phyloP scores from a whole-genome alignment of 306 rosid genomes.

The Begonia masoniana region DNA sequence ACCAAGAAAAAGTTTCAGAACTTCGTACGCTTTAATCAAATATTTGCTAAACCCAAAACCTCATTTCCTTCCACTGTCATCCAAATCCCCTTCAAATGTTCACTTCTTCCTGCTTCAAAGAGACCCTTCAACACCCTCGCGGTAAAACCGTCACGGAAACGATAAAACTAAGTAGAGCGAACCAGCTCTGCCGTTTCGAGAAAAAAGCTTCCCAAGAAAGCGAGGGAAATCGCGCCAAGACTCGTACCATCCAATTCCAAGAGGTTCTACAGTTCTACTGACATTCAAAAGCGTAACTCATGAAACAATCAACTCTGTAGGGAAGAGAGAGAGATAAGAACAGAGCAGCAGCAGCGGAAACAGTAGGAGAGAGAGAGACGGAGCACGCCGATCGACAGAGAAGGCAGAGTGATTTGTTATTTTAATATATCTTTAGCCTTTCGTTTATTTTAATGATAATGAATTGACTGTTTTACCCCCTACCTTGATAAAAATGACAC shows the following conservation, averaged over 20 bases:
- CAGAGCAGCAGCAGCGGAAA: background rate
- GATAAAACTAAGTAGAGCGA: too few species aligned
- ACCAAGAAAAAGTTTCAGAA: too few species aligned
- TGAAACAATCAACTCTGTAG: background rate
- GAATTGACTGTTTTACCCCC: background rate
- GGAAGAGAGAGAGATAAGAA: background rate
- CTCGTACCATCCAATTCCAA: too few species aligned
- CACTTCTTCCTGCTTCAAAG: too few species aligned
- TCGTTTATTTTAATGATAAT: too few species aligned
- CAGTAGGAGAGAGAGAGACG: background rate
- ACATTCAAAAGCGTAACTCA: background rate
- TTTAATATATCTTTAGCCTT: too few species aligned
- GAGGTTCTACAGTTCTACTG: too few species aligned
- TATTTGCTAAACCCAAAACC: background rate
- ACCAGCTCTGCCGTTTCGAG: too few species aligned
- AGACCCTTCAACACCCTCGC: too few species aligned
- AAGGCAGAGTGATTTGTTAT: too few species aligned
- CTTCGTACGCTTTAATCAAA: too few species aligned
- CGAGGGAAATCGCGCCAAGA: background rate
- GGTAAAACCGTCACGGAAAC: too few species aligned
- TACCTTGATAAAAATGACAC: background rate
- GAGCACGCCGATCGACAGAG: background rate
- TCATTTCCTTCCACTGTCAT: slow-evolving; percentile 4
- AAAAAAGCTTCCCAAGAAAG: background rate
- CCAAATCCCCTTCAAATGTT: background rate